Evolutionary conservation across 2,329 filamentous ascomycete genomes (phyloP), one percentile per base, ranked within the genome.

Genomic region (Camptophora hylomeconis): DNA sequence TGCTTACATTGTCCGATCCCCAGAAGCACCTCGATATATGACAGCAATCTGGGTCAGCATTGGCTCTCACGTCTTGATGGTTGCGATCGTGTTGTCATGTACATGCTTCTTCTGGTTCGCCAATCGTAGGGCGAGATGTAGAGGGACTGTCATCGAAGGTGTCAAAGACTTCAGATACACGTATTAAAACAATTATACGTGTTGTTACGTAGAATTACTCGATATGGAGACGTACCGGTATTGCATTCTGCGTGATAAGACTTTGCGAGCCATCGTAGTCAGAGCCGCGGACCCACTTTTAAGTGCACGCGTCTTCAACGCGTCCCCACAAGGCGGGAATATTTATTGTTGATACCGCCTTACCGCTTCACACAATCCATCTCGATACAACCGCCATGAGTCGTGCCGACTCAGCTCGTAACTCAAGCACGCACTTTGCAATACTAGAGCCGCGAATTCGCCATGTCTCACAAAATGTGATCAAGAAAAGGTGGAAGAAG

Each of bases 31-130:
- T 5, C 51, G 58, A 32, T 79, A 79, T 48, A 48, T 60, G 33
- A 79, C 74, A 2, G 75, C 75, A 2, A 65, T 79, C 9, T 79
- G 72, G 72, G 62, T 77, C 9, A 73, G 68, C 8, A 74, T 79
- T 33, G 72, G 66, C n/a, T 39, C 37, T 20, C 42, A 45, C 31
- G 20, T 44, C 22, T 20, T 42, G 26, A 45, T 45, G 39, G 38
- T 45, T 15, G 26, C 10, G n/a, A 5, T 45, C 7, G 42, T 44
- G 13, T 17, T 26, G 24, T 22, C 16, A 15, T 42, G 41, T 20
- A 42, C 37, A 10, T 12, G 38, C 14, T 36, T 32, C 24, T 45
- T 45, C 25, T 42, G 41, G 39, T n/a, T 26, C 3, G 36, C 36
- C n/a, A 45, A 45, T 14, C 28, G 33, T 17, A 32, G 26, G 24